Percentiles rank a stretch among this genome's conserved stretches.
phyloP scores from a whole-genome alignment of 352 stramenopile genomes.

The Thalassiosira exigua region DNA sequence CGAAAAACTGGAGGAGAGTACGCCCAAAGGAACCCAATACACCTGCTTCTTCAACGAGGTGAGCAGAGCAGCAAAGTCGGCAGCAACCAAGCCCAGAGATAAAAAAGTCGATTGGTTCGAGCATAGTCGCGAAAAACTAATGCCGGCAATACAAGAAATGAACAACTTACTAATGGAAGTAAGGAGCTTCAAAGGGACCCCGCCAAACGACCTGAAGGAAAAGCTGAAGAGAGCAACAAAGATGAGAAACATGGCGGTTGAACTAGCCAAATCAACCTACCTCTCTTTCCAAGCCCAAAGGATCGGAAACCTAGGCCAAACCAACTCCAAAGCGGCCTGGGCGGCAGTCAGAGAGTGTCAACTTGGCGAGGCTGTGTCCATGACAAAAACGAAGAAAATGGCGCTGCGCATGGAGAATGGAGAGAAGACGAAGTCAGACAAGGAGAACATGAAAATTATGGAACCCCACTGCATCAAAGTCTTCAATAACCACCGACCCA shows the following conservation, averaged over 20 bases:
- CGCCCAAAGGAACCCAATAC: background rate
- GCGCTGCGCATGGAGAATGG: background rate
- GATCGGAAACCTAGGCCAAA: background rate
- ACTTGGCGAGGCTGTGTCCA: background rate
- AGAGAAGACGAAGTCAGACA: background rate
- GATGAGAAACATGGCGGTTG: too few relatives aligned
- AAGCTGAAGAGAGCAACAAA: background rate
- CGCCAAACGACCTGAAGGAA: background rate
- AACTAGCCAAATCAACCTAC: too few relatives aligned
- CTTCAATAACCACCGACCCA: background rate
- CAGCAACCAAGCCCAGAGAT: background rate
- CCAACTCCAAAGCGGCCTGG: background rate
- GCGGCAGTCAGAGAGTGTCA: background rate
- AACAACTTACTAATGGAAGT: too few relatives aligned
- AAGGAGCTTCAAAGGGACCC: too few relatives aligned
- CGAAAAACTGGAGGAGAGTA: background rate
- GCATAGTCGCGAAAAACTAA: background rate
- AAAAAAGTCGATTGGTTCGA: background rate
- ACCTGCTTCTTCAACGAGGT: background rate
- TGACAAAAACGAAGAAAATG: slow-evolving; percentile 2
- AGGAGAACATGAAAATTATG: background rate
- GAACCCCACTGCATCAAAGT: slow-evolving; percentile 6
- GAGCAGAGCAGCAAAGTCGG: background rate
- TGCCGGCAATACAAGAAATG: background rate
- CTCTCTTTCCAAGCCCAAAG: too few relatives aligned